Conservation (phyloP, 352 stramenopile genomes). For the Phytophthora gonapodyides region DNA sequence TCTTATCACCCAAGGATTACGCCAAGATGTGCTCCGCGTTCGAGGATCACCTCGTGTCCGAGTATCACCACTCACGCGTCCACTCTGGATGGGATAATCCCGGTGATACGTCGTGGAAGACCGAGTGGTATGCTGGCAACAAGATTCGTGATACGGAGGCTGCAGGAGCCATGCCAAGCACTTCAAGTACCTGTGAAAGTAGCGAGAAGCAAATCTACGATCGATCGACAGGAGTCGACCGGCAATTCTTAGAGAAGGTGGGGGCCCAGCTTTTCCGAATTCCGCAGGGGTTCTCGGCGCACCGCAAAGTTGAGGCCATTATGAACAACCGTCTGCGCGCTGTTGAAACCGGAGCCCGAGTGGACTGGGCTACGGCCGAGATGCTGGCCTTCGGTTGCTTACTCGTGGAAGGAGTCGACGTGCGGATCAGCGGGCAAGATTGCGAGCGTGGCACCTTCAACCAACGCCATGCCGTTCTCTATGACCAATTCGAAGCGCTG, state of each 20-base stretch:
- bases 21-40: constrained; percentile 61
- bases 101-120: constrained; percentile 68
- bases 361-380: constrained; percentile 91
- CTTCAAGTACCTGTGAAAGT: constrained; percentile 21
- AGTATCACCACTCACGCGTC: constrained; percentile 77
- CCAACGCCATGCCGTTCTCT: constrained; percentile 88
- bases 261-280: constrained; percentile 80
- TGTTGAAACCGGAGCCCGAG: constrained; percentile 76
- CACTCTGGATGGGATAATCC: constrained; percentile 83
- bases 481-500: constrained; percentile 85
- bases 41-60: constrained; percentile 61
- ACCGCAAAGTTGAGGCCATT: constrained; percentile 86
- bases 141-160: constrained; percentile 19
- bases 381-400: constrained; percentile 86
- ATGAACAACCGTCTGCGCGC: constrained; percentile 86
- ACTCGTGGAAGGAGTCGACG: constrained; percentile 82
- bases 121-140: constrained; percentile 54
- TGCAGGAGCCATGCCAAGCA: constrained; percentile 9
- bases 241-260: constrained; percentile 73
- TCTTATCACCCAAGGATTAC: constrained; percentile 54
- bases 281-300: constrained; percentile 78
- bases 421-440: constrained; percentile 89
- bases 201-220: constrained; percentile 43
- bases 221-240: constrained; percentile 72
- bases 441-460: constrained; percentile 91